phyloP scores from a whole-genome alignment of 805 yeast genomes.

The Saturnispora sekii region DNA sequence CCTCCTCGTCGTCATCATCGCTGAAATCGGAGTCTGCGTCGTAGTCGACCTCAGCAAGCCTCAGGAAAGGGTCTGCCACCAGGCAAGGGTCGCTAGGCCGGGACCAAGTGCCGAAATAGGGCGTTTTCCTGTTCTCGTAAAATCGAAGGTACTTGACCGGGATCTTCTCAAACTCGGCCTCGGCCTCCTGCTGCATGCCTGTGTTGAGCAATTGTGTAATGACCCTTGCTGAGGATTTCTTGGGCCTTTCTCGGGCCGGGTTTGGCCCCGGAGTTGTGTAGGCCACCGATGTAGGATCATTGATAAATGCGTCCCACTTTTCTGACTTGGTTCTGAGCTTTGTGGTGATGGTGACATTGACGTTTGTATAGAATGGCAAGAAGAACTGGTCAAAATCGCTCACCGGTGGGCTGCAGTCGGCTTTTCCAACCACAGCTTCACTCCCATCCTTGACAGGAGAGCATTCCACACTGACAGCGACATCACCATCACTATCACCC shows the following conservation, averaged over 20 bases:
- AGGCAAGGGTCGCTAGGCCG: constrained; percentile 20
- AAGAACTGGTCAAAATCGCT: constrained; percentile 18
- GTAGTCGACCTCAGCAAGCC: constrained; percentile 20
- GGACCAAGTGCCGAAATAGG: constrained; percentile 27
- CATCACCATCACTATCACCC: no score
- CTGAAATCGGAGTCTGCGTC: constrained; percentile 29
- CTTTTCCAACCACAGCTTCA: no score
- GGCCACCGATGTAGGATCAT: neutral
- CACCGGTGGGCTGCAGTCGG: no score
- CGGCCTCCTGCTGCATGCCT: constrained; percentile 27
- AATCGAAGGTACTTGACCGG: constrained; percentile 28
- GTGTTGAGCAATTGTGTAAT: constrained; percentile 26
- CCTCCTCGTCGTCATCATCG: constrained; percentile 43
- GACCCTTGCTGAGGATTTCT: constrained; percentile 17
- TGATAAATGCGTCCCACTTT: constrained; percentile 10
- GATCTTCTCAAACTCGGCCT: constrained; percentile 25
- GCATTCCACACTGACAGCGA: no score
- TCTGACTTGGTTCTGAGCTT: neutral
- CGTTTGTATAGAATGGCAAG: constrained; percentile 23
- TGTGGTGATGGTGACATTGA: constrained; percentile 16
- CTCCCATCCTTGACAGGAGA: no score
- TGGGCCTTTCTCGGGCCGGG: neutral
- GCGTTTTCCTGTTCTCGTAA: constrained; percentile 32
- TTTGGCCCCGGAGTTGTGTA: no score
- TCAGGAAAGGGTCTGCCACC: constrained; percentile 19